phyloP scores from a whole-genome alignment of 2,329 filamentous ascomycete species.

The Sporothrix curviconia region DNA sequence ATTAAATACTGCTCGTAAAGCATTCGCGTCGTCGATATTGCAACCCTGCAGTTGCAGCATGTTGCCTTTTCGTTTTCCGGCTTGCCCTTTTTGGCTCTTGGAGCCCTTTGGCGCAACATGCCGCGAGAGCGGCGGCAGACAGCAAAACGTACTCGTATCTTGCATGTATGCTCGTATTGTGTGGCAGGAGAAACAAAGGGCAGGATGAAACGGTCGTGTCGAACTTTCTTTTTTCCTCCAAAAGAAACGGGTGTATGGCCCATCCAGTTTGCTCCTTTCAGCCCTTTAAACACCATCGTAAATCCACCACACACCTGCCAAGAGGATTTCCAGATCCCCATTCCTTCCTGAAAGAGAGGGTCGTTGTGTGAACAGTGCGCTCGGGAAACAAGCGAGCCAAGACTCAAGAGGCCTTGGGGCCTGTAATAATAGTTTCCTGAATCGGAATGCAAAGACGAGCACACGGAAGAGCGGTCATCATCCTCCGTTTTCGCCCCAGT shows the following conservation, averaged over 20 bases:
- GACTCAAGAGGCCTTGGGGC: too few species aligned
- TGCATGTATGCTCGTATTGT: too few species aligned
- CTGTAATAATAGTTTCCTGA: neutral
- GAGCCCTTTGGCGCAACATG: conserved; percentile 8
- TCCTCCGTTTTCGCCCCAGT: conserved; percentile 4
- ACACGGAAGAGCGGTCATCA: neutral
- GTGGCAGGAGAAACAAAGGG: neutral
- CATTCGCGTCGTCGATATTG: neutral
- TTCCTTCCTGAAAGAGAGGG: neutral
- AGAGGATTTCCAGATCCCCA: neutral
- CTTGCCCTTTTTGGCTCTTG: conserved; percentile 9
- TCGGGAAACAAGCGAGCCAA: neutral
- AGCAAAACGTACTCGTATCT: too few species aligned
- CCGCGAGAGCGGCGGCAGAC: neutral
- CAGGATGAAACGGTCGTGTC: neutral
- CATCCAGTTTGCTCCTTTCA: too few species aligned
- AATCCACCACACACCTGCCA: neutral
- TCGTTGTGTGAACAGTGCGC: conserved; percentile 2
- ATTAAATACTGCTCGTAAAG: neutral
- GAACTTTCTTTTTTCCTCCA: neutral
- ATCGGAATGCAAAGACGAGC: conserved; percentile 5
- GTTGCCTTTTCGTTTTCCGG: neutral
- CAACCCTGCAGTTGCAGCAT: conserved; percentile 5
- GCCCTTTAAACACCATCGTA: neutral
- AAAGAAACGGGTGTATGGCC: neutral